Evolutionary conservation across 1,139 yeast genomes (phyloP).

Genomic region (Candida dubliniensis): DNA sequence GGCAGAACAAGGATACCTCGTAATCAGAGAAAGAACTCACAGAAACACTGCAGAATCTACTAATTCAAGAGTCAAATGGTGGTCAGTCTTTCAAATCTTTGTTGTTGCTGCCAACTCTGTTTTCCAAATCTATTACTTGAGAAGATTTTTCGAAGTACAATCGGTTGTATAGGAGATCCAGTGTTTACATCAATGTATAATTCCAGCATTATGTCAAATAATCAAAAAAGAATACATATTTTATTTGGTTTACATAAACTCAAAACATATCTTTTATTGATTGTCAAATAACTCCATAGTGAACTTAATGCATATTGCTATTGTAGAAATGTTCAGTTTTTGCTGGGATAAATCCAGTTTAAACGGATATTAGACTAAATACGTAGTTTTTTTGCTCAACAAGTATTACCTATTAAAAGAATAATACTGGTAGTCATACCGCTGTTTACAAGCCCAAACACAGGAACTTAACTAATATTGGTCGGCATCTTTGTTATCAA

Average conservation of each 20-base stretch:
- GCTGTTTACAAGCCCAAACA: no score
- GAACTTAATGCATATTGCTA: not conserved
- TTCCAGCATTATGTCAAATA: not conserved
- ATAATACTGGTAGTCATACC: no score
- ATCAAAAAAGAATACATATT: no score
- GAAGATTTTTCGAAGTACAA: slow-evolving; percentile 93
- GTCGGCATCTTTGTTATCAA: no score
- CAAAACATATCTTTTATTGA: no score
- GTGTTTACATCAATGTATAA: not conserved
- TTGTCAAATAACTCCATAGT: not conserved
- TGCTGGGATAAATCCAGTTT: no score
- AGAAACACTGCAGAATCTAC: slow-evolving; percentile 98
- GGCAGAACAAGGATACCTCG: slow-evolving; percentile 91
- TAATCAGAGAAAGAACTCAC: slow-evolving; percentile 94
- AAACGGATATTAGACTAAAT: no score
- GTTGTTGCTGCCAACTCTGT: slow-evolving; percentile 85
- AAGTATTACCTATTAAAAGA: no score
- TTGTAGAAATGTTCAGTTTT: not conserved
- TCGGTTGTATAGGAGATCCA: slow-evolving; percentile 61
- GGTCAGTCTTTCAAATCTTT: slow-evolving; percentile 89
- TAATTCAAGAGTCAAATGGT: slow-evolving; percentile 95
- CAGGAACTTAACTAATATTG: no score
- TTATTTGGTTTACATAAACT: no score
- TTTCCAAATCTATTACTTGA: slow-evolving; percentile 91
- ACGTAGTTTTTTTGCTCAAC: no score